These are phyloP conservation scores for Arxiozyma slooffiae DNA, from an alignment of 1,139 yeast genomes.

Conservation along the genomic window DNA sequence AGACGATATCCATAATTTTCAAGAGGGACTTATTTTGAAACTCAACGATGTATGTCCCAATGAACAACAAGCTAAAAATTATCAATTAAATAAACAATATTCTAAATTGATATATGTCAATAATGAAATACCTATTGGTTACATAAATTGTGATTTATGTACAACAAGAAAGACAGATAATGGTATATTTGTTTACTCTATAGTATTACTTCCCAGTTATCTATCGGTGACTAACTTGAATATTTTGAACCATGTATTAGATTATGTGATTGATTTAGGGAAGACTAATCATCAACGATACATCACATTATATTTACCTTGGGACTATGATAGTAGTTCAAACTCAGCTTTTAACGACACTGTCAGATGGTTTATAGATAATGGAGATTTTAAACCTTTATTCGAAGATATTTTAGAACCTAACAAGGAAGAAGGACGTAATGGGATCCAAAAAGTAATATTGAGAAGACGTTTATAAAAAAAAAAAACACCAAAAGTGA, in stretches of 20 bases:
- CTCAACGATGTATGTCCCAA: neutral
- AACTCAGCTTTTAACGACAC: neutral
- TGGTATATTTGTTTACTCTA: neutral
- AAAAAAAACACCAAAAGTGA: neutral
- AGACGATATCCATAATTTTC: neutral
- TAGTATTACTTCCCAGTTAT: neutral
- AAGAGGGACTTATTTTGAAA: neutral
- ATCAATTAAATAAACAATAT: neutral
- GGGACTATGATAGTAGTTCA: neutral
- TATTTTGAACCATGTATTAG: neutral
- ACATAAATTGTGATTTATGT: neutral
- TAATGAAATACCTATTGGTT: slow-evolving; percentile 1
- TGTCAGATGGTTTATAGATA: neutral
- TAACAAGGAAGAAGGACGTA: neutral
- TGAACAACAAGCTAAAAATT: neutral
- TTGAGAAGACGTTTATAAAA: neutral
- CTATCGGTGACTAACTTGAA: neutral
- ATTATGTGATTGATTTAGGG: neutral
- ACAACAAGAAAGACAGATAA: slow-evolving; percentile 1
- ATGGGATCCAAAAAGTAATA: neutral
- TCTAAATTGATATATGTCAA: slow-evolving; percentile 1
- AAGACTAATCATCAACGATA: neutral
- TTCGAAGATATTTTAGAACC: neutral
- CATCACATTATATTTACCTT: neutral
- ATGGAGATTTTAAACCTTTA: neutral